A percentile compares a stretch with the other conserved stretches of the same genome.
These are phyloP conservation scores for Paraphoma chrysanthemicola DNA, from an alignment of 2,329 filamentous ascomycete species.

Conservation along the genomic window DNA sequence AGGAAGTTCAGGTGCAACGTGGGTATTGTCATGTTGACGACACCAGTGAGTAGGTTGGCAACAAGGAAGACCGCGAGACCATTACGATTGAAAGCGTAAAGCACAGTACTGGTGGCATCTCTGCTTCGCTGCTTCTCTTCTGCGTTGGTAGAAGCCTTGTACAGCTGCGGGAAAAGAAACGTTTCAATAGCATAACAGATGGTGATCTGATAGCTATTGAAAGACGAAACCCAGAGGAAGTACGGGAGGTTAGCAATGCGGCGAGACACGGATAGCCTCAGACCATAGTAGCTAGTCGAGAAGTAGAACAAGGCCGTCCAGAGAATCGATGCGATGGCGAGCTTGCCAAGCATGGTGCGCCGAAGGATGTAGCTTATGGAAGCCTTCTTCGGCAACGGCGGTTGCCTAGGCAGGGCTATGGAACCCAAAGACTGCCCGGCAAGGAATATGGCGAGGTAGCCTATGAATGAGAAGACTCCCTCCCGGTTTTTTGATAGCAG, in stretches of 20 bases:
- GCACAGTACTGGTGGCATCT: slow-evolving; percentile 78
- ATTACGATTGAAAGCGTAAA: slow-evolving; percentile 87
- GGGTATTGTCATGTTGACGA: slow-evolving; percentile 85
- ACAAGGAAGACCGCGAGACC: slow-evolving; percentile 84
- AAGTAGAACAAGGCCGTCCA: slow-evolving; percentile 77
- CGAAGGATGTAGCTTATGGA: slow-evolving; percentile 56
- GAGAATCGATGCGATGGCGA: slow-evolving; percentile 68
- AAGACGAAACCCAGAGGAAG: slow-evolving; percentile 88
- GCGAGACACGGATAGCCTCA: slow-evolving; percentile 74
- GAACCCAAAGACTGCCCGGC: slow-evolving; percentile 85
- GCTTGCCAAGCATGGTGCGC: slow-evolving; percentile 66
- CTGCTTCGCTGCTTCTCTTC: slow-evolving; percentile 70
- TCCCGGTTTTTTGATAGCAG: slow-evolving; percentile 91
- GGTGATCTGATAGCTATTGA: slow-evolving; percentile 84
- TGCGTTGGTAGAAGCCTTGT: slow-evolving; percentile 62
- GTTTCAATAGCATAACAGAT: slow-evolving; percentile 81
- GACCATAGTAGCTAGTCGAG: slow-evolving; percentile 74
- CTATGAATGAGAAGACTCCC: slow-evolving; percentile 92
- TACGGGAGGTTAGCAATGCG: slow-evolving; percentile 93
- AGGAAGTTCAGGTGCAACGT: slow-evolving; percentile 75
- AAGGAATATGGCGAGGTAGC: slow-evolving; percentile 94
- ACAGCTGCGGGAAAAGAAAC: slow-evolving; percentile 75
- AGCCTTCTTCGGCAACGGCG: slow-evolving; percentile 53
- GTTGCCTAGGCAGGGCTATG: slow-evolving; percentile 71
- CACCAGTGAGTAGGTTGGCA: slow-evolving; percentile 87